phyloP scores from a whole-genome alignment of 805 yeast species.

The Sungouiozyma ichnusensis region DNA sequence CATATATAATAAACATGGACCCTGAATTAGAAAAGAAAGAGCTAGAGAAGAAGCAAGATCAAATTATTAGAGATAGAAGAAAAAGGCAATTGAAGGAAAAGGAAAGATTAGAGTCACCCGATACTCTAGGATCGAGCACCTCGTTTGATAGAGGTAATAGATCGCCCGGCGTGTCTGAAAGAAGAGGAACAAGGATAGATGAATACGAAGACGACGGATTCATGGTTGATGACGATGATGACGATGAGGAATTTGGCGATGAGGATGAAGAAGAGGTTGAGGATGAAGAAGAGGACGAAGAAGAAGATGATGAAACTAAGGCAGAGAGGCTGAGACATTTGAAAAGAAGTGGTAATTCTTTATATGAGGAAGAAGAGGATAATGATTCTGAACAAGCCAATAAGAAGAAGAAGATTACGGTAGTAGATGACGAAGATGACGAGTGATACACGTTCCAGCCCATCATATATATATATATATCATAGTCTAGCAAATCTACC shows the following conservation, averaged over 20 bases:
- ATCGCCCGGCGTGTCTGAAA: conserved; percentile 23
- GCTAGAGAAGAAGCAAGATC: conserved; percentile 57
- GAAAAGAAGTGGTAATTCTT: conserved; percentile 46
- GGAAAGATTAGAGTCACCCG: conserved; percentile 40
- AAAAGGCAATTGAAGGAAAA: conserved; percentile 47
- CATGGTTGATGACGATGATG: conserved; percentile 20
- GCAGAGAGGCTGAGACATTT: conserved; percentile 49
- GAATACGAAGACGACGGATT: conserved; percentile 28
- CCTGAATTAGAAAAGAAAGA: conserved; percentile 59
- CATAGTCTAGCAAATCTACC: too few species aligned
- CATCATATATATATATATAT: too few species aligned
- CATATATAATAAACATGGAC: conserved; percentile 39
- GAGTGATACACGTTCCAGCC: too few species aligned
- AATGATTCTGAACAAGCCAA: conserved; percentile 25
- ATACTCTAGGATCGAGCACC: conserved; percentile 13
- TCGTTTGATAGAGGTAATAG: conserved; percentile 11
- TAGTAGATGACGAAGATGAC: conserved; percentile 28
- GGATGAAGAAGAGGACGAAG: conserved; percentile 40
- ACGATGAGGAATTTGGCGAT: conserved; percentile 21
- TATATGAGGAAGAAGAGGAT: conserved; percentile 31
- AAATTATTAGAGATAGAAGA: conserved; percentile 55
- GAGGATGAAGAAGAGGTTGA: conserved; percentile 37
- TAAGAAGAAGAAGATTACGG: conserved; percentile 24
- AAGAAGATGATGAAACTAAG: conserved; percentile 41
- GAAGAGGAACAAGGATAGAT: conserved; percentile 28